Conservation (phyloP, 2,329 filamentous ascomycete species). For the Fusarium liriodendri region DNA sequence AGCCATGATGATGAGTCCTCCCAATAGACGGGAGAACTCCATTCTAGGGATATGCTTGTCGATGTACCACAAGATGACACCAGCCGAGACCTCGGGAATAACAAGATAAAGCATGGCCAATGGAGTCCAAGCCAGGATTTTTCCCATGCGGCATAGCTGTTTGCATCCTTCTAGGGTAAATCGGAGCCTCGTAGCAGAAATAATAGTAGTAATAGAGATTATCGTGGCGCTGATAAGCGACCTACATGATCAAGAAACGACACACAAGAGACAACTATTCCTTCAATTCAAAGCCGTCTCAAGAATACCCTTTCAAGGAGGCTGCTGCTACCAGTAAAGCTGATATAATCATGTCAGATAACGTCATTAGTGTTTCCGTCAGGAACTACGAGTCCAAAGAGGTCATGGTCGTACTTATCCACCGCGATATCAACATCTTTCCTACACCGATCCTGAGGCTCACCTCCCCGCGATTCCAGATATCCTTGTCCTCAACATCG, state of each 20-base stretch:
- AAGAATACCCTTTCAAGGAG: neutral
- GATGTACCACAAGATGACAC: neutral
- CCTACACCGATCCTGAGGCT: neutral
- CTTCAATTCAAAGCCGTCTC: neutral
- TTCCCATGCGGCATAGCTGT: neutral
- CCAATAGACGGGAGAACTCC: neutral
- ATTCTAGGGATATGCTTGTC: neutral
- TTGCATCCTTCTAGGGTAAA: neutral
- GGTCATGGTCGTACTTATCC: neutral
- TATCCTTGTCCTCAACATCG: neutral
- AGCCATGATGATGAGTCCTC: neutral
- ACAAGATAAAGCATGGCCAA: neutral
- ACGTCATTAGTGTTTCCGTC: neutral
- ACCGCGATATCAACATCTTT: slow-evolving; percentile 5
- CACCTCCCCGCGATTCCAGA: neutral
- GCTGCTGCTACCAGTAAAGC: neutral
- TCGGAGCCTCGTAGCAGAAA: neutral
- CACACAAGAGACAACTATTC: neutral
- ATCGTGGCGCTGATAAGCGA: neutral
- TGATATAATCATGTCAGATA: neutral
- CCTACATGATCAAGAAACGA: neutral
- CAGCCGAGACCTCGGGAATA: neutral
- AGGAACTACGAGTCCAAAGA: neutral
- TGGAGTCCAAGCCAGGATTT: neutral
- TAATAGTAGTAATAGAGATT: neutral